Base-by-base conservation (phyloP, 148 eudicot species). In the Spergularia bocconei region DNA sequence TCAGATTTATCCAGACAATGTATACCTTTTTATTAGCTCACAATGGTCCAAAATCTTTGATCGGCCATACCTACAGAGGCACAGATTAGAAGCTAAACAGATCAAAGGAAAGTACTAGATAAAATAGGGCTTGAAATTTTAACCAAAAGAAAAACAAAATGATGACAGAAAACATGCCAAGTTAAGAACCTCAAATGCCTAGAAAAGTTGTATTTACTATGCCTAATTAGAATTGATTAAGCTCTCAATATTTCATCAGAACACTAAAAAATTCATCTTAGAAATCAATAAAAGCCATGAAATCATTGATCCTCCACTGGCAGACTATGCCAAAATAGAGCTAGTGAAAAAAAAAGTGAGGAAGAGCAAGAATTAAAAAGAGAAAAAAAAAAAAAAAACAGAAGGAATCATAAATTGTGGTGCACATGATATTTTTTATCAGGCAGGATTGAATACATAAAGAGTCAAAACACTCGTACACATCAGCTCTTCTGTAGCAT, bases 41-140 rank as follows among this genome's bases (percentile, higher is more conserved):
- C 62, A 86, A 51, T 38, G 78, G 82, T 79, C 87, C 86, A 77
- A 83, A 84, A 79, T 74, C 77, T 69, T 81, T 79, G n/a, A 75
- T 65, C 8, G 90, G 92, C 87, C 82, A 88, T 50, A 86, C 69
- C 91, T 88, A 80, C 21, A 63, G 36, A 50, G 38, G 17, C 53
- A 69, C 29, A 72, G 17, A 25, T 75, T 15, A 54, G 16, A 14
- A 50, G 12, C 6, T 56, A 56, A 56, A 51, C 72, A 70, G 13
- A 55, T 54, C n/a, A 15, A 33, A 15, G 29, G n/a, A 70, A 29
- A 52, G 7, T 9, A 20, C 0, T 50, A 68, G 21, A 65, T 7
- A 48, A 44, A 44, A 29, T 51, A 51, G 8, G 17, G 69, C 14
- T 29, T 14, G 41, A 17, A n/a, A 17, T 39, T 38, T n/a, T n/a